phyloP scores from a whole-genome alignment of 192 early-diverging fungal species.

The Coemansia sp. region DNA sequence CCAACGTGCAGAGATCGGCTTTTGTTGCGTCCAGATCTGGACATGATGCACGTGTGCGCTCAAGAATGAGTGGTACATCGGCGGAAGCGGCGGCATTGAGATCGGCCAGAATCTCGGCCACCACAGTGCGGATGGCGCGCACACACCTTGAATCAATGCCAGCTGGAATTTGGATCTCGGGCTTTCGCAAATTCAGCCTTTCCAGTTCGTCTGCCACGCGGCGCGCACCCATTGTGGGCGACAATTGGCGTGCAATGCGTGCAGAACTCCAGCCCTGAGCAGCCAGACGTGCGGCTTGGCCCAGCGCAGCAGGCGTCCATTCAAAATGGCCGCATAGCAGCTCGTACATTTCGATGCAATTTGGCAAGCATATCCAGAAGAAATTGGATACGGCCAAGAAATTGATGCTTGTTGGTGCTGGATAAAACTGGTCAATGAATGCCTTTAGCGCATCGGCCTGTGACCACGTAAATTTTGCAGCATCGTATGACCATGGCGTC shows the following conservation, averaged over 20 bases:
- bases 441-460: constrained; percentile 15
- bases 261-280: constrained; percentile 14
- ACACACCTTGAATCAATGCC: constrained; percentile 6
- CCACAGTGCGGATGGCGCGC: neutral
- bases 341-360: constrained; percentile 32
- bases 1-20: constrained; percentile 24
- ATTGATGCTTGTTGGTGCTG: constrained; percentile 24
- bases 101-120: neutral
- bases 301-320: constrained; percentile 15
- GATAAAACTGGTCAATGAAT: constrained; percentile 28
- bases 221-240: constrained; percentile 22
- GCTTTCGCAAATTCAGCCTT: neutral
- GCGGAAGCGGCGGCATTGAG: neutral
- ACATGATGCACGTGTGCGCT: constrained; percentile 13
- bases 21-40: neutral
- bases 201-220: neutral
- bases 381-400: constrained; percentile 41
- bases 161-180: constrained; percentile 6
- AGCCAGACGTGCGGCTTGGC: constrained; percentile 8
- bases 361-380: constrained; percentile 19
- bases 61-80: constrained; percentile 13
- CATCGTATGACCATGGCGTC: constrained; percentile 19
- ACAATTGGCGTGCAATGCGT: constrained; percentile 31
- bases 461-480: constrained; percentile 16
- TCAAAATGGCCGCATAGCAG: constrained; percentile 26